phyloP scores from a whole-genome alignment of 1,284 basidiomycete genomes.

The Dichomitus squalens region DNA sequence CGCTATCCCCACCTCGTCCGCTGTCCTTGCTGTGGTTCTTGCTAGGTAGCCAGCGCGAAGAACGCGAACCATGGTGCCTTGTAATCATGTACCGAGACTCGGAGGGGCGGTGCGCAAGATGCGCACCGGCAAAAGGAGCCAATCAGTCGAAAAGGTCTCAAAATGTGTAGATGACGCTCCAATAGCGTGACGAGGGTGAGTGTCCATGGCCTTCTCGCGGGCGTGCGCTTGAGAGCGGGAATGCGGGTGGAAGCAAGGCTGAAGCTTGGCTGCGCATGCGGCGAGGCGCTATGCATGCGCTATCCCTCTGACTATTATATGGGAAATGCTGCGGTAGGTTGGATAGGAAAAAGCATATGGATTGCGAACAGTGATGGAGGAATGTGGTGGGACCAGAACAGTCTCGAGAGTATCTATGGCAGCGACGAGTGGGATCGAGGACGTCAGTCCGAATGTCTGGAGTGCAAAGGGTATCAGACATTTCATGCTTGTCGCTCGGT shows the following conservation, averaged over 20 bases:
- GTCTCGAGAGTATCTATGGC: too few species aligned
- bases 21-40: conserved; percentile 25
- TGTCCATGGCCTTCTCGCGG: not conserved
- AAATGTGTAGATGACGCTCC: conserved; percentile 30
- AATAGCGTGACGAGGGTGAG: not conserved
- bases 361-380: too few species aligned
- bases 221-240: not conserved
- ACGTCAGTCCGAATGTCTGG: too few species aligned
- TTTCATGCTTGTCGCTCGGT: too few species aligned
- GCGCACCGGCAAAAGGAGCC: conserved; percentile 34
- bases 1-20: conserved; percentile 20
- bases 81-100: conserved; percentile 21
- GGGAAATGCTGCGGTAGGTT: too few species aligned
- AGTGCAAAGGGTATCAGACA: too few species aligned
- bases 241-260: conserved; percentile 1
- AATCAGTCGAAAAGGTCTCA: conserved; percentile 36
- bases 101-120: conserved; percentile 30
- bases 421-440: too few species aligned
- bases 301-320: too few species aligned
- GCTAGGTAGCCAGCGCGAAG: conserved; percentile 20
- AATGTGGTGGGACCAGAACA: too few species aligned
- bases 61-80: conserved; percentile 14
- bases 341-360: too few species aligned
- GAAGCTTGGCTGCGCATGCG: too few species aligned
- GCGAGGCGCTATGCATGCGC: conserved; percentile 2